A percentile compares a stretch with the other conserved stretches of the same genome.
These are phyloP conservation scores for Ceratocystiopsis sp. DNA, from an alignment of 2,329 filamentous ascomycete genomes.

Conservation along the genomic window DNA sequence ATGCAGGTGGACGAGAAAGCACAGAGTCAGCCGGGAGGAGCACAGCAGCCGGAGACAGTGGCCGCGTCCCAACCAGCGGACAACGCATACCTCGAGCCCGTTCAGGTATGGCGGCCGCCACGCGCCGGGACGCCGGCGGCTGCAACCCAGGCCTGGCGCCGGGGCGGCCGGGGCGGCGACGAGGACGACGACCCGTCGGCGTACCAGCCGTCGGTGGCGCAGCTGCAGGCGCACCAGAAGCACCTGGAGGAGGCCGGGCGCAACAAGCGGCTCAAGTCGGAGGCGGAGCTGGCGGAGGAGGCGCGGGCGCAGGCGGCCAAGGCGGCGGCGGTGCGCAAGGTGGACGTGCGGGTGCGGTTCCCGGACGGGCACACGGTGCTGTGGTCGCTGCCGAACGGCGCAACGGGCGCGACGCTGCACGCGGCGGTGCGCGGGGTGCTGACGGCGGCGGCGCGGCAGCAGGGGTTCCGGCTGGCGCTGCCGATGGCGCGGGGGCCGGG, in stretches of 20 bases:
- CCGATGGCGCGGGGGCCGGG: slow-evolving; percentile 28
- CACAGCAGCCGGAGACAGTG: no score
- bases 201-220: slow-evolving; percentile 58
- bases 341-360: slow-evolving; percentile 68
- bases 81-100: slow-evolving; percentile 25
- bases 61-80: background rate
- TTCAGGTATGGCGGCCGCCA: slow-evolving; percentile 66
- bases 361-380: slow-evolving; percentile 71
- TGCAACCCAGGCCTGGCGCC: slow-evolving; percentile 22
- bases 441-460: slow-evolving; percentile 36
- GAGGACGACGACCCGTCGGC: slow-evolving; percentile 42
- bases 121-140: slow-evolving; percentile 55
- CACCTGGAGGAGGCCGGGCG: slow-evolving; percentile 42
- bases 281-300: slow-evolving; percentile 61
- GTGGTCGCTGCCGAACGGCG: slow-evolving; percentile 47
- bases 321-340: slow-evolving; percentile 46
- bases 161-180: background rate
- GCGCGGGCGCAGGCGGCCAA: slow-evolving; percentile 48
- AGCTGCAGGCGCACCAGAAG: slow-evolving; percentile 58
- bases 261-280: slow-evolving; percentile 66
- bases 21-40: no score
- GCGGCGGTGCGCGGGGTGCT: slow-evolving; percentile 58
- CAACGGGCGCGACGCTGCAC: slow-evolving; percentile 59
- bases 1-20: no score
- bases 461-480: slow-evolving; percentile 57